Evolutionary conservation across 2,329 filamentous ascomycete genomes (phyloP).

Genomic region (Didymella glomerata): DNA sequence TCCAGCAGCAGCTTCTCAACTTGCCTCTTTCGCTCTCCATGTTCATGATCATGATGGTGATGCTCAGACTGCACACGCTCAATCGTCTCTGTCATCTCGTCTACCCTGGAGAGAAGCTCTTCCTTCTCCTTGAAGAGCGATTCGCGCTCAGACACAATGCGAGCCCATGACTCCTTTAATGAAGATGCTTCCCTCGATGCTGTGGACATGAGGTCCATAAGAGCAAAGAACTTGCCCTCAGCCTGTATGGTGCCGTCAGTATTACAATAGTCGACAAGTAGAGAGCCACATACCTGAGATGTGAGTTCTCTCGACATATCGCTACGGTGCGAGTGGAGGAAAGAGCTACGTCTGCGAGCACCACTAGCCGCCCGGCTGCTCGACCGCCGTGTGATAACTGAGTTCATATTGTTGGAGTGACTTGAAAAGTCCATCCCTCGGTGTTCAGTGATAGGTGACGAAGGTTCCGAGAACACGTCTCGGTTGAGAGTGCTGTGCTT

Average conservation of each 20-base stretch:
- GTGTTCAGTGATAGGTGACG: constrained; percentile 25
- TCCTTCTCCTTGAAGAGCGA: constrained; percentile 31
- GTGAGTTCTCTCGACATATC: constrained; percentile 39
- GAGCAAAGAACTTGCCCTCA: constrained; percentile 39
- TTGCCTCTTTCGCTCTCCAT: constrained; percentile 32
- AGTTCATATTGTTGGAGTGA: constrained; percentile 18
- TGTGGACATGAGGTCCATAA: constrained; percentile 41
- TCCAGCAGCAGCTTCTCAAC: constrained; percentile 36
- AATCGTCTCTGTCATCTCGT: constrained; percentile 35
- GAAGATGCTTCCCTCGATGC: constrained; percentile 37
- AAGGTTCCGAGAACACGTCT: constrained; percentile 36
- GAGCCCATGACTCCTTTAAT: constrained; percentile 37
- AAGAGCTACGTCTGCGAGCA: constrained; percentile 33
- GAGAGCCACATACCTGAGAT: constrained; percentile 5
- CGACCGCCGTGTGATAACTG: constrained; percentile 25
- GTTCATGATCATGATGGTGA: constrained; percentile 33
- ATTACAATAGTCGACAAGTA: neutral
- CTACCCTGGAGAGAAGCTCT: constrained; percentile 30
- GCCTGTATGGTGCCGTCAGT: constrained; percentile 16
- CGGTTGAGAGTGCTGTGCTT: constrained; percentile 31
- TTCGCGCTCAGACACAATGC: constrained; percentile 40
- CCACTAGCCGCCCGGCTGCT: constrained; percentile 29
- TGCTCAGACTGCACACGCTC: constrained; percentile 37
- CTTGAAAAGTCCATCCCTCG: constrained; percentile 26
- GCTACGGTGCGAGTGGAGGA: constrained; percentile 36